Evolutionary conservation across 768 basidiomycete species (phyloP).

Genomic region (Macrolepiota albuminosa): DNA sequence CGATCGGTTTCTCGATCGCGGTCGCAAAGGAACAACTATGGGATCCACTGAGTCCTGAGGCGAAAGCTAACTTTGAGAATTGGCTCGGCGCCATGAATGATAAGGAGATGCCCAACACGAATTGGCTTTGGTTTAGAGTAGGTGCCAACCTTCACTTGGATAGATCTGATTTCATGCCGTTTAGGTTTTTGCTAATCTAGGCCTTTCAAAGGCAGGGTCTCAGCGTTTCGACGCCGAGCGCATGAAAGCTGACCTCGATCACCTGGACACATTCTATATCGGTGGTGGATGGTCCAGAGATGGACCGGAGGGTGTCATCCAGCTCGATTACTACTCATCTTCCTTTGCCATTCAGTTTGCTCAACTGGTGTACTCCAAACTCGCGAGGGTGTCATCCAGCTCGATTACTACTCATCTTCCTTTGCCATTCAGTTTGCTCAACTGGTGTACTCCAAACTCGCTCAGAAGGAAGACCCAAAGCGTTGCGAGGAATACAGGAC

Average conservation of each 20-base stretch:
- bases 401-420: constrained; percentile 76
- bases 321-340: constrained; percentile 75
- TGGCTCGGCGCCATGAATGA: constrained; percentile 78
- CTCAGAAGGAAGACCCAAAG: constrained; percentile 55
- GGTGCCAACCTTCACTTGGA: constrained; percentile 10
- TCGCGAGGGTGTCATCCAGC: constrained; percentile 72
- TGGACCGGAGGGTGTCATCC: constrained; percentile 73
- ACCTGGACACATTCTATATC: constrained; percentile 77
- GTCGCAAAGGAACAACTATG: constrained; percentile 62
- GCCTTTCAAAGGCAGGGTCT: constrained; percentile 58
- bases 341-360: constrained; percentile 78
- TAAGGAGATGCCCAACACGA: constrained; percentile 81
- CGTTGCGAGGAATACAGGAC: constrained; percentile 62
- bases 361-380: constrained; percentile 65
- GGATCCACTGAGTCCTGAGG: constrained; percentile 49
- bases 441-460: constrained; percentile 64
- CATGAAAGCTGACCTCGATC: constrained; percentile 70
- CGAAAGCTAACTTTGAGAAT: constrained; percentile 51
- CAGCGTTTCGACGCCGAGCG: constrained; percentile 49
- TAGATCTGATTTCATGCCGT: background rate
- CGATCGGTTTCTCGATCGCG: constrained; percentile 68
- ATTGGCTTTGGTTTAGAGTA: constrained; percentile 81
- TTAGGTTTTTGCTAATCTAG: constrained; percentile 73
- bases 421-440: constrained; percentile 79
- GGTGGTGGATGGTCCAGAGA: constrained; percentile 74